A percentile compares a stretch with the other conserved stretches of the same genome.
Conservation (phyloP, 73 alveolate species). For the Paramecium sexaurelia region DNA sequence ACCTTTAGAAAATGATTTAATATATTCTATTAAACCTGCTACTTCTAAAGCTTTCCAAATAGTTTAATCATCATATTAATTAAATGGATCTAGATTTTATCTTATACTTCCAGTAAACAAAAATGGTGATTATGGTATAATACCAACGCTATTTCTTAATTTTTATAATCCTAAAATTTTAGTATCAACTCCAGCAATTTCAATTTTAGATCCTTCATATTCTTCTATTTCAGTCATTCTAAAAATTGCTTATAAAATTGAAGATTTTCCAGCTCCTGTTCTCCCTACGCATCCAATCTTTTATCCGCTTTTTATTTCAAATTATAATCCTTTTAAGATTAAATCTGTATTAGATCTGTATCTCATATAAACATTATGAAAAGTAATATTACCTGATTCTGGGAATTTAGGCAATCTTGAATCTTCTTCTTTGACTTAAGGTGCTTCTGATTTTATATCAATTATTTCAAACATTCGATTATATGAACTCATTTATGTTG, state of each 20-base stretch:
- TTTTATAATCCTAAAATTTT: slow-evolving; percentile 73
- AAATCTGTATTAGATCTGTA: slow-evolving; percentile 84
- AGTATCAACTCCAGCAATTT: slow-evolving; percentile 73
- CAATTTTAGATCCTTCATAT: slow-evolving; percentile 51
- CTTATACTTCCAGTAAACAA: slow-evolving; percentile 78
- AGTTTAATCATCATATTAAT: slow-evolving; percentile 66
- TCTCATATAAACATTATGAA: slow-evolving; percentile 78
- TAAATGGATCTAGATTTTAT: slow-evolving; percentile 84
- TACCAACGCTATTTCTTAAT: slow-evolving; percentile 74
- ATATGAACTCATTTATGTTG: slow-evolving; percentile 40
- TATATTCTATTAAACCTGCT: slow-evolving; percentile 50
- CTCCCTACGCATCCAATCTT: slow-evolving; percentile 95
- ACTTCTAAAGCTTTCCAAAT: slow-evolving; percentile 69
- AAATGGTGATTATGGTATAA: slow-evolving; percentile 83
- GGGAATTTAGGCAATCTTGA: slow-evolving; percentile 70
- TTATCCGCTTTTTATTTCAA: slow-evolving; percentile 79
- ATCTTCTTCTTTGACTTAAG: neutral
- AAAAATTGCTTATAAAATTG: slow-evolving; percentile 73
- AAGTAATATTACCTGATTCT: slow-evolving; percentile 73
- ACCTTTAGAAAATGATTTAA: slow-evolving; percentile 3
- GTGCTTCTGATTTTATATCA: slow-evolving; percentile 41
- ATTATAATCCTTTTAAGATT: slow-evolving; percentile 79
- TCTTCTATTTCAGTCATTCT: slow-evolving; percentile 70
- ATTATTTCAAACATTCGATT: slow-evolving; percentile 46
- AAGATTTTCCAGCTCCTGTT: slow-evolving; percentile 98